Percentiles rank a stretch among this genome's conserved stretches.
phyloP scores from a whole-genome alignment of 139 green algal genomes.

The Coelastrella sp. region DNA sequence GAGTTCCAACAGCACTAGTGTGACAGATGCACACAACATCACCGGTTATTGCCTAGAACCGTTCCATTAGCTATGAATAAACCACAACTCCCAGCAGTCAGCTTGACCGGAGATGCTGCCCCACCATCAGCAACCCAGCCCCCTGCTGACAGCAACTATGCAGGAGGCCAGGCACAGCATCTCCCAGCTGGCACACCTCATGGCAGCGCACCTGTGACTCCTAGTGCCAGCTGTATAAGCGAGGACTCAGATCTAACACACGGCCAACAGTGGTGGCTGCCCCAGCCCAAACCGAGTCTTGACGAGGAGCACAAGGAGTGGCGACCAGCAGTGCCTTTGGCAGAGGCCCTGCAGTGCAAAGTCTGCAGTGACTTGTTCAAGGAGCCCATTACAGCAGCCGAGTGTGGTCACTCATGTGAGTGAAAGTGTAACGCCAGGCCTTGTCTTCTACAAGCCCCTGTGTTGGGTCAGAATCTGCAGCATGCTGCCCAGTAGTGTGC shows the following conservation, averaged over 20 bases:
- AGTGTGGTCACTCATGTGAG: conserved; percentile 61
- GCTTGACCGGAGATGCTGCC: too few relatives aligned
- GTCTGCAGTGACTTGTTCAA: conserved; percentile 52
- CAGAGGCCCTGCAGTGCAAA: conserved; percentile 39
- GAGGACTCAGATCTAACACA: conserved; percentile 28
- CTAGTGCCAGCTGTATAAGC: conserved; percentile 24
- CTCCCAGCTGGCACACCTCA: not conserved
- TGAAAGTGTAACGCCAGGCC: too few relatives aligned
- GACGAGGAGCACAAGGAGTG: conserved; percentile 42
- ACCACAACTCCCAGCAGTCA: too few relatives aligned
- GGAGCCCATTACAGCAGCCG: conserved; percentile 53
- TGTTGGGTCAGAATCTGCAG: not conserved
- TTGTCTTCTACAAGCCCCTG: too few relatives aligned
- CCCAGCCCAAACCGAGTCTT: conserved; percentile 44
- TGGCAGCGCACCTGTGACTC: conserved; percentile 1
- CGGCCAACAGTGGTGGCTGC: conserved; percentile 40
- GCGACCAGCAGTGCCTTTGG: conserved; percentile 47
- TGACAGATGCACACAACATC: too few relatives aligned
- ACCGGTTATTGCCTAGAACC: too few relatives aligned
- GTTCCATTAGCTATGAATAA: too few relatives aligned
- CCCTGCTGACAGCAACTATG: too few relatives aligned
- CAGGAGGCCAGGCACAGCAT: too few relatives aligned
- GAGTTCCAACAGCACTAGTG: too few relatives aligned
- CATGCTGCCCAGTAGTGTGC: not conserved
- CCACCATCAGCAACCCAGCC: too few relatives aligned